Conservation (phyloP, 352 stramenopile species). For the Phytophthora pisi region DNA sequence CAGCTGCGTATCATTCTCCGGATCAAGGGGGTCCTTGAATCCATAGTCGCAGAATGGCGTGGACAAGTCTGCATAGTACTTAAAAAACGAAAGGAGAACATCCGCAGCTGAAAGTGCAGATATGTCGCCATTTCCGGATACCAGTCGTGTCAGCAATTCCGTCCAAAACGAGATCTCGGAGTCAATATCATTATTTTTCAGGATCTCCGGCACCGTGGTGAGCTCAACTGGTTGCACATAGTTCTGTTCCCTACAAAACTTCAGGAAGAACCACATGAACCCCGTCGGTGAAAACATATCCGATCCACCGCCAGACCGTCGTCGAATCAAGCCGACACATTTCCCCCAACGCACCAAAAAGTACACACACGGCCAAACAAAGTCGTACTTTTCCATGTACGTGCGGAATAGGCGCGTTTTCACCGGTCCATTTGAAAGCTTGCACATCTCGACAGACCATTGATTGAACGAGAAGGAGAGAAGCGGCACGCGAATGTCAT, state of each 20-base stretch:
- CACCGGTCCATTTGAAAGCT: conserved; percentile 56
- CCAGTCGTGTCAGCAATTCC: conserved; percentile 43
- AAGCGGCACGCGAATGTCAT: conserved; percentile 63
- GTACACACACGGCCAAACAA: conserved; percentile 79
- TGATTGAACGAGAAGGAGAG: conserved; percentile 67
- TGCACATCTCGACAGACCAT: conserved; percentile 74
- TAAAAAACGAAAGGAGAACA: conserved; percentile 67
- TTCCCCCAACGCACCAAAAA: conserved; percentile 83
- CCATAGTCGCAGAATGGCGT: conserved; percentile 53
- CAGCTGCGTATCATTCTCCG: conserved; percentile 70
- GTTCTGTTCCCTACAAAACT: conserved; percentile 59
- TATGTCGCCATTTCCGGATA: conserved; percentile 38
- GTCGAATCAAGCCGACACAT: conserved; percentile 66
- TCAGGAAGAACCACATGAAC: conserved; percentile 79
- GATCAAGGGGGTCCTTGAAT: conserved; percentile 67
- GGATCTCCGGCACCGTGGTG: conserved; percentile 42
- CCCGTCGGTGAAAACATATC: conserved; percentile 68
- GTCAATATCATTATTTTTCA: conserved; percentile 54
- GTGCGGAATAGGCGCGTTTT: conserved; percentile 75
- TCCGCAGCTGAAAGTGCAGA: conserved; percentile 48
- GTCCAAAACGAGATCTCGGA: conserved; percentile 75
- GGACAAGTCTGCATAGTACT: conserved; percentile 57
- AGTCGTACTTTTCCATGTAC: conserved; percentile 70
- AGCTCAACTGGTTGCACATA: conserved; percentile 53
- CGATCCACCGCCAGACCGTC: conserved; percentile 50